Evolutionary conservation across 345 rosid genomes (phyloP), one percentile per base, ranked within the genome.

Genomic region (Boechera divaricarpa): DNA sequence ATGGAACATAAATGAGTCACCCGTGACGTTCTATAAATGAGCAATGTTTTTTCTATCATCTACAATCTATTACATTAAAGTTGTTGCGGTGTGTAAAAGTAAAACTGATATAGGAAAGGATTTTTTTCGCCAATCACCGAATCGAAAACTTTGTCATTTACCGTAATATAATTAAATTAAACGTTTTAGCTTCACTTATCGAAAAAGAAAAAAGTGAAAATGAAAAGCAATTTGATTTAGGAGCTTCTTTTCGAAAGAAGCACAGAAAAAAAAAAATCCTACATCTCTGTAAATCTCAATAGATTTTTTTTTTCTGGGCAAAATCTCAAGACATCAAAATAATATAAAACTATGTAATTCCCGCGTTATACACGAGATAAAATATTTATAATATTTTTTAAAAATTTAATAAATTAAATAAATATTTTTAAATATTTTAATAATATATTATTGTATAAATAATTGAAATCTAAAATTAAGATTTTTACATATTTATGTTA

Each of bases 151-250:
- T 64, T 64, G 75, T 55, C 71, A 55, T 13, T 55, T 64, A 64
- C 42, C 24, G 24, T 51, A 62, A 29, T 11, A 16, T 3, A 12
- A 31, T 21, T 45, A 26, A 41, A 48, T 11, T 2, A 15, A 13
- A n/a, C 31, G 36, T n/a, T 42, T 15, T 49, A 49, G 55, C 47
- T 68, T 51, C 79, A 61, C 79, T 61, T 5, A 42, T 61, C 79
- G 79, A 60, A 42, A 69, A 76, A 63, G 77, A 10, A 73, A 10
- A 73, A 73, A 68, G 63, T 41, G 63, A 76, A 75, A 76, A 60
- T 69, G 74, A 76, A 76, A 76, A 76, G 79, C 47, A 61, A 41
- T 51, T 18, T 75, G 74, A 68, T 76, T 76, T 68, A 60, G 35
- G 47, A 68, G 67, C 33, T 67, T 56, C 58, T 56, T 74, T 44